Evolutionary conservation across 306 rosid genomes (phyloP), one percentile per base, ranked within the genome.

Genomic region (Quercus mongolica): DNA sequence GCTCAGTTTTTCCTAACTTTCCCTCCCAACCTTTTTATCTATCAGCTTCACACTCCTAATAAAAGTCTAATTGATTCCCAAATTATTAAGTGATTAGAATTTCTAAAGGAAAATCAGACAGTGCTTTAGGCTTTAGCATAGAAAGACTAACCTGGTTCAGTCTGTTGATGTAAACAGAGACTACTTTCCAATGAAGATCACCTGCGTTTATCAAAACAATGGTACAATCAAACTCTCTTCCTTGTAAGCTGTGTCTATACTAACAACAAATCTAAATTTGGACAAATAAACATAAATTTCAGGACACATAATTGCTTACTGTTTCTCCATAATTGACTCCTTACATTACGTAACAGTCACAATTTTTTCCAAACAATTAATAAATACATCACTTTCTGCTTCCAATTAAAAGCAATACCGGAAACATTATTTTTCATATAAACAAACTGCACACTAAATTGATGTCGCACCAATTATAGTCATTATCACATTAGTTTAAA

Each of bases 151-250:
- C 99, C 96, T 93, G 97, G 80, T 92, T 89, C 81, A 67, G 80
- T 77, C 87, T 76, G 86, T 91, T 90, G 62, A 92, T 88, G 76
- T 96, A 96, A 31, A 96, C 96, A 75, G 96, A 96, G 4, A 96
- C 98, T 44, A 96, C 28, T 86, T 96, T 96, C 98, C 92, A 96
- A 83, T 96, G 99, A 76, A 96, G 99, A 89, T 93, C 98, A 69
- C 96, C 99, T 96, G 88, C 86, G 81, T 41, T 81, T 56, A 52
- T 10, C 77, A 81, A 13, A 61, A 49, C 13, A 25, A 61, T 4
- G 31, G 12, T 35, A 28, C 69, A 58, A 75, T 26, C 70, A 54
- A 71, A 23, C 46, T 25, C 59, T 31, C 58, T 19, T 35, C 12
- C 75, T 61, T 56, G 49, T 38, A 38, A 38, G 11, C 46, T 38